Evolutionary conservation across 2,329 filamentous ascomycete species (phyloP).

Genomic region (Cladobotryum mycophilum): DNA sequence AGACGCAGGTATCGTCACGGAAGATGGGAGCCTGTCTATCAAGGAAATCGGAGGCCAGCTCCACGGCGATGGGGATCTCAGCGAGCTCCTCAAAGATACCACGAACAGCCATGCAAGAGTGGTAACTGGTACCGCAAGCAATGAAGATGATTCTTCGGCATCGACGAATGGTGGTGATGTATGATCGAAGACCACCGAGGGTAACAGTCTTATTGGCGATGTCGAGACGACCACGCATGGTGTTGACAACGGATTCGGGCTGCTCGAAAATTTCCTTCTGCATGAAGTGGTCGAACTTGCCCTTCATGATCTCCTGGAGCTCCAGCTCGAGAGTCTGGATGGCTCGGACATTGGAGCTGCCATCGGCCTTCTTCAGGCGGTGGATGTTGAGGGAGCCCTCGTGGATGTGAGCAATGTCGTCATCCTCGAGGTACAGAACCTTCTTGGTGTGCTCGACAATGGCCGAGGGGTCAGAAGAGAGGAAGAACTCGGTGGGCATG

Average conservation of each 20-base stretch:
- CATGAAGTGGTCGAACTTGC: constrained; percentile 99
- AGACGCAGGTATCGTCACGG: constrained; percentile 98
- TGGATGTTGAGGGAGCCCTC: constrained; percentile 99
- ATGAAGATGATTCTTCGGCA: constrained; percentile 99
- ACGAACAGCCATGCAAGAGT: constrained; percentile 99
- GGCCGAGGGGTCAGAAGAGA: constrained; percentile 95
- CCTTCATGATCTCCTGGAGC: constrained; percentile 99
- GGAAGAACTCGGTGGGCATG: constrained; percentile 98
- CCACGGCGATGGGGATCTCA: constrained; percentile 94
- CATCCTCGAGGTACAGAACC: constrained; percentile 98
- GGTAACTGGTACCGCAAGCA: constrained; percentile 95
- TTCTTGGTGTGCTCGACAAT: constrained; percentile 99
- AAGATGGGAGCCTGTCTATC: constrained; percentile 96
- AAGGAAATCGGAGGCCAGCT: constrained; percentile 96
- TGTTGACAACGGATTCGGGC: constrained; percentile 98
- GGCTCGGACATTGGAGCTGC: constrained; percentile 90
- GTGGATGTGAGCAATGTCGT: constrained; percentile 99
- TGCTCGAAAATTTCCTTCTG: constrained; percentile 99
- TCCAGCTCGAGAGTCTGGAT: constrained; percentile 99
- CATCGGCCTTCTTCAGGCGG: constrained; percentile 93
- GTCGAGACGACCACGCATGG: constrained; percentile 98
- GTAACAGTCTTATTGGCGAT: constrained; percentile 90
- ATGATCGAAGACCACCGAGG: constrained; percentile 89
- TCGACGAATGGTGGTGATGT: constrained; percentile 92
- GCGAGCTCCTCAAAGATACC: constrained; percentile 97